phyloP scores from a whole-genome alignment of 495 filamentous ascomycete species.

The Annulohypoxylon nitens region DNA sequence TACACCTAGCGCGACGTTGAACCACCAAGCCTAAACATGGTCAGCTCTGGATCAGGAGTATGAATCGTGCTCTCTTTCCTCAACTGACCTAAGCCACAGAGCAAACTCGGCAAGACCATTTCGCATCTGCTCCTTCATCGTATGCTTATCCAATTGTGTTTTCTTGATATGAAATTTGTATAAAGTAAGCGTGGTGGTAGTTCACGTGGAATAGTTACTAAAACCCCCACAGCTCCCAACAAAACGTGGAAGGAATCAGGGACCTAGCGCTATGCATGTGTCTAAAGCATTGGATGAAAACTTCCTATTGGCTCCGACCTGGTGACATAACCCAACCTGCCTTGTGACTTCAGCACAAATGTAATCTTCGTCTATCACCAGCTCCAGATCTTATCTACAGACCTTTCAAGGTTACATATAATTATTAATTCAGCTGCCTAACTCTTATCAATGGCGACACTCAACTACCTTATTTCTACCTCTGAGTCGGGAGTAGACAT shows the following conservation, averaged over 20 bases:
- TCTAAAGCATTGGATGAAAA: slow-evolving; percentile 34
- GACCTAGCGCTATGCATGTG: slow-evolving; percentile 37
- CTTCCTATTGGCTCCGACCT: slow-evolving; percentile 30
- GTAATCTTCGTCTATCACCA: slow-evolving; percentile 6
- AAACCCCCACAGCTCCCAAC: slow-evolving; percentile 4
- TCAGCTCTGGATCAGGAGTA: not conserved
- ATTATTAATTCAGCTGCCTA: slow-evolving; percentile 4
- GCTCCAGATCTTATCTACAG: slow-evolving; percentile 25
- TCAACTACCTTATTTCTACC: slow-evolving; percentile 14
- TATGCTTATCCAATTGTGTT: not conserved
- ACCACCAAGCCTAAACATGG: not conserved
- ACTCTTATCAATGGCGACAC: not conserved
- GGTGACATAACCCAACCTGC: slow-evolving; percentile 16
- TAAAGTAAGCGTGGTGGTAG: not conserved
- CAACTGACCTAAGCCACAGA: too few species aligned
- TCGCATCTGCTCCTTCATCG: not conserved
- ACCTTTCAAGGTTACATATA: not conserved
- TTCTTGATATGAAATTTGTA: not conserved
- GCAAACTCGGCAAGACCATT: too few species aligned
- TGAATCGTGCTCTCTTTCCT: not conserved
- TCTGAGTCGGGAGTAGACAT: slow-evolving; percentile 5
- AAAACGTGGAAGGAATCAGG: slow-evolving; percentile 29
- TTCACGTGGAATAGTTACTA: slow-evolving; percentile 11
- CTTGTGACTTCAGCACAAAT: slow-evolving; percentile 20
- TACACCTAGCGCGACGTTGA: not conserved